Evolutionary conservation across 75 land plant species (phyloP).

Genomic region (Adiantum capillusveneris): DNA sequence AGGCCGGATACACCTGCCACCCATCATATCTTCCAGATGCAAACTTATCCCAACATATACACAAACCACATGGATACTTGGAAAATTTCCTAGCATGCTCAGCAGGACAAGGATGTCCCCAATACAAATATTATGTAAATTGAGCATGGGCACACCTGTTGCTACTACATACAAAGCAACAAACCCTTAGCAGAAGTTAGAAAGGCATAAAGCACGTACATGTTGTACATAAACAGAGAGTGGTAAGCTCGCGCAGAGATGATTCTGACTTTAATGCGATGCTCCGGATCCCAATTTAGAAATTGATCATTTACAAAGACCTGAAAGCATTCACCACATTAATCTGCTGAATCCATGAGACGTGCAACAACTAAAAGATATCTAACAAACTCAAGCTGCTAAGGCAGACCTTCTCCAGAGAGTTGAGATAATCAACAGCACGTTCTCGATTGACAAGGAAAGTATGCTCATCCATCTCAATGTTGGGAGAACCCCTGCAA

Average conservation of each 20-base stretch:
- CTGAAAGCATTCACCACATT: conserved; percentile 22
- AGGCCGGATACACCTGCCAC: conserved; percentile 98
- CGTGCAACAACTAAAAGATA: too few relatives aligned
- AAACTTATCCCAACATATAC: conserved; percentile 8
- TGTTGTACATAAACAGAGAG: conserved; percentile 96
- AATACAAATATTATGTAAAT: not conserved
- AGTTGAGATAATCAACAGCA: conserved; percentile 93
- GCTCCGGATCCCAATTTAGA: conserved; percentile 92
- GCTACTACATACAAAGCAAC: not conserved
- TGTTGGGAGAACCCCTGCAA: conserved; percentile 87
- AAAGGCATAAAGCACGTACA: conserved; percentile 42
- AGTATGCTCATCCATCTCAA: conserved; percentile 98
- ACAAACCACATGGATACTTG: not conserved
- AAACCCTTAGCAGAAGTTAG: not conserved
- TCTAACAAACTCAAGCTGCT: too few relatives aligned
- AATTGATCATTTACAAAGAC: conserved; percentile 97
- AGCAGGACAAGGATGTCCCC: not conserved
- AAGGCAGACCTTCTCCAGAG: conserved; percentile 74
- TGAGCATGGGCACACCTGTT: not conserved
- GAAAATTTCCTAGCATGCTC: not conserved
- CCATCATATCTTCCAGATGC: conserved; percentile 21
- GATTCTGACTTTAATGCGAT: conserved; percentile 85
- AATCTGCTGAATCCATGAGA: too few relatives aligned
- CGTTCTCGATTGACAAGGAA: conserved; percentile 92
- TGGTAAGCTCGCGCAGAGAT: conserved; percentile 97